A percentile compares a stretch with the other conserved stretches of the same genome.
These are phyloP conservation scores for Geranomyces michiganensis DNA, from an alignment of 192 early-diverging fungal genomes.

Conservation along the genomic window DNA sequence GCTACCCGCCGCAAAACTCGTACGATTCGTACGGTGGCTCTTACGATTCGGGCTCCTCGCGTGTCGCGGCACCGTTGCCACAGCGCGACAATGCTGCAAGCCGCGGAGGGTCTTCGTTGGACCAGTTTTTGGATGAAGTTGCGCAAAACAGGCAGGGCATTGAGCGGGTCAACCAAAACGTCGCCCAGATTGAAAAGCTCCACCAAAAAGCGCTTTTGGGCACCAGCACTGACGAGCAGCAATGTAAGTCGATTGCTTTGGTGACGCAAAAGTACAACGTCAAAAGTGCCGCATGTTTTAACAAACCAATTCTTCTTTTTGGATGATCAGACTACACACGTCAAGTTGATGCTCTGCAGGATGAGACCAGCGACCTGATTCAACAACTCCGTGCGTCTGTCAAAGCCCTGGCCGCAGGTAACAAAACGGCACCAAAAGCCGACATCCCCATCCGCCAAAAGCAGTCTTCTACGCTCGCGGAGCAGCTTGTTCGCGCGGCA, in stretches of 20 bases:
- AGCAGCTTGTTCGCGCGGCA: conserved; percentile 46
- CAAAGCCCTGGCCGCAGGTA: conserved; percentile 26
- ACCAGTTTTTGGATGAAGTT: conserved; percentile 36
- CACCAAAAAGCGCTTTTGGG: conserved; percentile 36
- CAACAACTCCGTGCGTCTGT: conserved; percentile 32
- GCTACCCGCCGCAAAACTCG: background rate
- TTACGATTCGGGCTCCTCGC: too few relatives aligned
- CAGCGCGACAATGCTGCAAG: background rate
- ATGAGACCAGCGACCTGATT: conserved; percentile 37
- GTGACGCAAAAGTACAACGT: background rate
- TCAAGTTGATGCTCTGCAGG: conserved; percentile 37
- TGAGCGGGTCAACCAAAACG: conserved; percentile 25
- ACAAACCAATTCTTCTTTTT: background rate
- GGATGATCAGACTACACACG: conserved; percentile 21
- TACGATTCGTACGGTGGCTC: background rate
- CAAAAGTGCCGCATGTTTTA: too few relatives aligned
- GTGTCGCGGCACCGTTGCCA: background rate
- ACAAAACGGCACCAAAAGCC: conserved; percentile 32
- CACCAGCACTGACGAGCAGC: conserved; percentile 35
- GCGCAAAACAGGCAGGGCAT: conserved; percentile 29
- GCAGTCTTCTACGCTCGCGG: conserved; percentile 45
- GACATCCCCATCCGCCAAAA: conserved; percentile 36
- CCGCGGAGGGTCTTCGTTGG: conserved; percentile 21
- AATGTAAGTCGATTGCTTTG: conserved; percentile 22
- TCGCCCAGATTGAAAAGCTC: conserved; percentile 24